Evolutionary conservation across 352 stramenopile genomes (phyloP).

Genomic region (Peronosclerospora sorghi): DNA sequence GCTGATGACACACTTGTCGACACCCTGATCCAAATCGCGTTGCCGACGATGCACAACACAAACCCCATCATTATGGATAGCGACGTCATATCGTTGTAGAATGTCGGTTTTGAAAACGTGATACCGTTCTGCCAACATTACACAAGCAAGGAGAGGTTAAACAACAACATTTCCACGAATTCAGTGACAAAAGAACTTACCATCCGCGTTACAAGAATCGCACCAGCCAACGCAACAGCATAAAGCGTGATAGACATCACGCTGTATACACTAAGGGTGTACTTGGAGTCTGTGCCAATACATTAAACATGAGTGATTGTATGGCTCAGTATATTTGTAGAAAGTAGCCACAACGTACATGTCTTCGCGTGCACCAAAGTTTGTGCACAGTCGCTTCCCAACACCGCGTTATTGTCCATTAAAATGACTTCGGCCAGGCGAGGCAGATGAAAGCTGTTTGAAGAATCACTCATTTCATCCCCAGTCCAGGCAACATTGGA

Average conservation of each 20-base stretch:
- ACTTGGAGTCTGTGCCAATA: constrained; percentile 33
- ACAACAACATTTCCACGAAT: background rate
- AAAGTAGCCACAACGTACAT: constrained; percentile 27
- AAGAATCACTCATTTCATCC: constrained; percentile 10
- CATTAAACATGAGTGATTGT: constrained; percentile 3
- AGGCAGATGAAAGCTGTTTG: constrained; percentile 29
- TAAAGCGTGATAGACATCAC: constrained; percentile 83
- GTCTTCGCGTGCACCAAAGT: constrained; percentile 49
- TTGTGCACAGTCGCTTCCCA: constrained; percentile 63
- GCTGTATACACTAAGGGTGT: constrained; percentile 74
- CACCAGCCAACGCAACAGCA: constrained; percentile 54
- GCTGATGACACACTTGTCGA: constrained; percentile 33
- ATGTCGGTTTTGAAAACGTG: constrained; percentile 55
- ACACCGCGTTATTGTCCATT: constrained; percentile 35
- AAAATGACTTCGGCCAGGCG: constrained; percentile 46
- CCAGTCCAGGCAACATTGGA: constrained; percentile 37
- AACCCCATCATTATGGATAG: constrained; percentile 68
- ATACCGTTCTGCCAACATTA: constrained; percentile 52
- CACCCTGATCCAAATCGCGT: constrained; percentile 75
- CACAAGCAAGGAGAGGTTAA: constrained; percentile 1
- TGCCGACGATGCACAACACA: constrained; percentile 55
- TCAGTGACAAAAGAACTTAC: constrained; percentile 16
- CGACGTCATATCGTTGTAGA: constrained; percentile 83
- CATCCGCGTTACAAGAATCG: constrained; percentile 75
- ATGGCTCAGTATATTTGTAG: background rate